Evolutionary conservation across 805 yeast genomes (phyloP), one percentile per base, ranked within the genome.

Genomic region (Sugiyamaella mastotermitis): DNA sequence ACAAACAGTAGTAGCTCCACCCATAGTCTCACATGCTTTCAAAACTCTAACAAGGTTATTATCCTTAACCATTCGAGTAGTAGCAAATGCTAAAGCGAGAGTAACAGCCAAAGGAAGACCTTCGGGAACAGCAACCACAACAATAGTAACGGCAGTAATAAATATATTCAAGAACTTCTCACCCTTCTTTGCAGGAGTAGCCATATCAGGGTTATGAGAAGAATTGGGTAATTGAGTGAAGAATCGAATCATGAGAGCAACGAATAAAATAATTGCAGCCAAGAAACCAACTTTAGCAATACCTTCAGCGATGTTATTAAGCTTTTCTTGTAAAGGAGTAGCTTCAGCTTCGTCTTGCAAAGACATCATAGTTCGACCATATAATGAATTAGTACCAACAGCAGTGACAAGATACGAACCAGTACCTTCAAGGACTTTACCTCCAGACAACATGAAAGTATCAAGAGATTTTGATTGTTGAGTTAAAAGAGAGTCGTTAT

Each of bases 41-140:
- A 92, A 68, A 7, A 86, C 94, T 52, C 98, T 78, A n/a, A 92
- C 99, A 53, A 92, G 68, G 58, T 90, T 90, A 47, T 94, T 94
- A 59, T 92, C 96, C 58, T 83, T 83, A 15, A 95, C 87, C 99
- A 92, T 92, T 62, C 97, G 75, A 7, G 96, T 88, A 2, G 98
- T 92, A 2, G 99, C 98, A 67, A 92, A 92, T 0, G 98, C 98
- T 49, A 92, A 68, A 0, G 98, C 95, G 33, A 92, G 69, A 1
- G 99, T 92, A 13, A 92, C 98, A 2, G 99, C 99, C 40, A 92
- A 68, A 1, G 99, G 99, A 41, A 92, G 72, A 45, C 99, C 99
- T 64, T 92, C 99, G 3, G 99, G 99, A n/a, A 92, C 95, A 0
- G 98, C 99, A 35, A 92, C 98, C 11, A 90, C 98, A 20, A 92